phyloP scores from a whole-genome alignment of 2,329 filamentous ascomycete genomes.

The Paecilomyces fulvus region DNA sequence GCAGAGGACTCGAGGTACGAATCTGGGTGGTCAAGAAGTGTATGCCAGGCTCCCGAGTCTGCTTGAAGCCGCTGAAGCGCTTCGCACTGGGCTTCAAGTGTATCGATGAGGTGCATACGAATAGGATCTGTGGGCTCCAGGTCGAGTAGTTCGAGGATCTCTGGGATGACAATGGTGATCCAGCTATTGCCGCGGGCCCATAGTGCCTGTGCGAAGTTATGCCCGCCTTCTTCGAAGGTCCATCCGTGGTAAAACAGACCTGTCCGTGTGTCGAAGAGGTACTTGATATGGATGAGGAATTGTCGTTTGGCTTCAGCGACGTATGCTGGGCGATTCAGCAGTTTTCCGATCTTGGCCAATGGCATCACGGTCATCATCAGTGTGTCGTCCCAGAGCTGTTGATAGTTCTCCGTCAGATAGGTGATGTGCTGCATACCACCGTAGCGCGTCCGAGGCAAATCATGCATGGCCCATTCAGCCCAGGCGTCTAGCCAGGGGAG shows the following conservation, averaged over 20 bases:
- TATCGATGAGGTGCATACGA: constrained; percentile 41
- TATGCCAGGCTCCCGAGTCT: constrained; percentile 61
- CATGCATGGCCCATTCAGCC: constrained; percentile 77
- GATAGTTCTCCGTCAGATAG: constrained; percentile 60
- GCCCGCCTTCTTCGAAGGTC: constrained; percentile 61
- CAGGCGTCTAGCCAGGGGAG: constrained; percentile 70
- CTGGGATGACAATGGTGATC: constrained; percentile 76
- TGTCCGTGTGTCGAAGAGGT: constrained; percentile 62
- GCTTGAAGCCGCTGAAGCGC: constrained; percentile 56
- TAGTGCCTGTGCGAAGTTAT: constrained; percentile 48
- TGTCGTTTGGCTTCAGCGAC: constrained; percentile 69
- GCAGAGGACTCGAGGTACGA: constrained; percentile 71
- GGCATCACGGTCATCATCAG: constrained; percentile 83
- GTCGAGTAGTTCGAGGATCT: constrained; percentile 66
- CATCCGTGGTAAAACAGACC: constrained; percentile 77
- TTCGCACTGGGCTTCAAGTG: constrained; percentile 60
- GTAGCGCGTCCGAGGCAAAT: constrained; percentile 61
- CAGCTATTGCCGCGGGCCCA: constrained; percentile 54
- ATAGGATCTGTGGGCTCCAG: constrained; percentile 53
- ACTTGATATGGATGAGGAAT: constrained; percentile 70
- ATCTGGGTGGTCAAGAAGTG: constrained; percentile 61
- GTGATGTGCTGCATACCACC: constrained; percentile 70
- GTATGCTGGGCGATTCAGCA: constrained; percentile 63
- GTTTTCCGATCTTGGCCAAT: constrained; percentile 67
- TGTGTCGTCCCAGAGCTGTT: constrained; percentile 78